A percentile compares a stretch with the other conserved stretches of the same genome.
Conservation (phyloP, 495 filamentous ascomycete genomes). For the Aspergillus kassunensis region DNA sequence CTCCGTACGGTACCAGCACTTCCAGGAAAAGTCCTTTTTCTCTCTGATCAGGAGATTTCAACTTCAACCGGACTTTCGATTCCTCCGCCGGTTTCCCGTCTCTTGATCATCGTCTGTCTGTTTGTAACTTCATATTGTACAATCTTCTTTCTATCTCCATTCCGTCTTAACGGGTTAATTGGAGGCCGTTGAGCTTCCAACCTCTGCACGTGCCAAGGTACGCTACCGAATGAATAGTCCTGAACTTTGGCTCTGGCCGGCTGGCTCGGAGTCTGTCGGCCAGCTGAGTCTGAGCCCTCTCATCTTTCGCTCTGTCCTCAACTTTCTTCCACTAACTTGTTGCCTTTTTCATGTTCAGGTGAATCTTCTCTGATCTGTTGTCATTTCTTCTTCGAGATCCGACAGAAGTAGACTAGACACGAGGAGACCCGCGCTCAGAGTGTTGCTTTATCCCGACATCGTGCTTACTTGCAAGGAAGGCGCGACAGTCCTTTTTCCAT, state of each 20-base stretch:
- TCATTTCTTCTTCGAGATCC: not conserved
- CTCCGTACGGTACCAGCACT: slow-evolving; percentile 3
- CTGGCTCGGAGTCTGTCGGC: slow-evolving; percentile 11
- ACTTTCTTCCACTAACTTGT: slow-evolving; percentile 5
- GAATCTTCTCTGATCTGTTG: slow-evolving; percentile 5
- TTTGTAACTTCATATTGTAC: not conserved
- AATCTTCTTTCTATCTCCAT: not conserved
- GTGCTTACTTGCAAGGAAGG: slow-evolving; percentile 8
- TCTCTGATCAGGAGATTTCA: not conserved
- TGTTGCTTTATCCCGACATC: not conserved
- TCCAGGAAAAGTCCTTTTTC: not conserved
- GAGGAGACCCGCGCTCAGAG: not conserved
- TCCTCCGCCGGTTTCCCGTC: not conserved
- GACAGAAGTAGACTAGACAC: not conserved
- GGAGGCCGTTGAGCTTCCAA: slow-evolving; percentile 15
- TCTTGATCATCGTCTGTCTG: not conserved
- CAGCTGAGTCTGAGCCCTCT: not conserved
- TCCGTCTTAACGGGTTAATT: slow-evolving; percentile 1
- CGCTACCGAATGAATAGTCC: slow-evolving; percentile 10
- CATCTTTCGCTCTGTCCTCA: not conserved
- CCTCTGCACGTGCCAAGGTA: slow-evolving; percentile 21
- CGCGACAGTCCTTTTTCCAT: slow-evolving; percentile 8
- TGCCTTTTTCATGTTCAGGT: not conserved
- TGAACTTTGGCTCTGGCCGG: no score
- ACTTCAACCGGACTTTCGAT: not conserved